phyloP scores from a whole-genome alignment of 164 flowering plant genomes.

The Kalanchoe fedtschenkoi region DNA sequence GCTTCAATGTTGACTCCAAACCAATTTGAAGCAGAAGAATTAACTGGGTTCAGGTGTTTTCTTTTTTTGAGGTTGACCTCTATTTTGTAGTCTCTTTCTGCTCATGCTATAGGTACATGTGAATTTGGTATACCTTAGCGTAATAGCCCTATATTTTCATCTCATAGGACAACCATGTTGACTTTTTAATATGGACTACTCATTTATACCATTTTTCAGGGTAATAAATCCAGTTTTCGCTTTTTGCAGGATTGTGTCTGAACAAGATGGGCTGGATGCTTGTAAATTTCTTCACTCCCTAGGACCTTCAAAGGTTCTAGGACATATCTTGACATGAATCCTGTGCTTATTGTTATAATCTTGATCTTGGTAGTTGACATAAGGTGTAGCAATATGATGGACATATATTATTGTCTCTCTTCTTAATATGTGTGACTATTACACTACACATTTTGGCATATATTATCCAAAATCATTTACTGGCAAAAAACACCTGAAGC shows the following conservation, averaged over 20 bases:
- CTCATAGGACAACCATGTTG: background rate
- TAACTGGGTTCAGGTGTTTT: conserved; percentile 70
- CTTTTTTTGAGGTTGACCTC: background rate
- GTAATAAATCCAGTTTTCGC: background rate
- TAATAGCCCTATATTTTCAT: background rate
- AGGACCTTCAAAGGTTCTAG: conserved; percentile 86
- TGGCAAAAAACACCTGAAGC: too few species aligned
- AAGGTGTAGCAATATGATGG: background rate
- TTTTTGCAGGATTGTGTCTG: conserved; percentile 62
- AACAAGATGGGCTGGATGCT: conserved; percentile 82
- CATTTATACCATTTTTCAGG: background rate
- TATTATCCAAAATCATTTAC: too few species aligned
- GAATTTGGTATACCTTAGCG: background rate
- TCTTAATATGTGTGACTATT: too few species aligned
- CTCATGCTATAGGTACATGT: background rate
- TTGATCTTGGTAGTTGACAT: background rate
- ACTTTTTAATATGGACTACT: background rate
- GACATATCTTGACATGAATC: background rate
- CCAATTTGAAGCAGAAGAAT: conserved; percentile 91
- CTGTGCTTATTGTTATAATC: background rate
- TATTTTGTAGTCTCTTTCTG: background rate
- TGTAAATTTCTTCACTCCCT: conserved; percentile 84
- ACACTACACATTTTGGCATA: too few species aligned
- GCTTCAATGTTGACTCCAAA: conserved; percentile 99
- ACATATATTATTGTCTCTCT: too few species aligned